phyloP scores from a whole-genome alignment of 805 yeast species.

The Candida germanica region DNA sequence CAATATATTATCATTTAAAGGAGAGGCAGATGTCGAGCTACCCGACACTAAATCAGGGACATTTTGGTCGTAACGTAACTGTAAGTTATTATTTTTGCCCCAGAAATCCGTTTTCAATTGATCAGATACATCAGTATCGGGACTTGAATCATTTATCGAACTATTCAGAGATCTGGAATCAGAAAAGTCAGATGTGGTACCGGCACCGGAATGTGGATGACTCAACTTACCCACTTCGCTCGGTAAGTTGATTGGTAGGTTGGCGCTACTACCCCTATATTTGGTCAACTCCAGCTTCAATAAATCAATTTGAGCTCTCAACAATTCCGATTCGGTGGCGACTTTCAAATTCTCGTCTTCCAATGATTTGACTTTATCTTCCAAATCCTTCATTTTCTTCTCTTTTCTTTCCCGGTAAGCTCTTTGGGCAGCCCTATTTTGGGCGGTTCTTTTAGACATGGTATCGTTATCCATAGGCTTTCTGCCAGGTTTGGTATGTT shows the following conservation, averaged over 20 bases:
- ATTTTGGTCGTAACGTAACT: not conserved
- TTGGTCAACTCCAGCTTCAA: slow-evolving; percentile 68
- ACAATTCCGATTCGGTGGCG: slow-evolving; percentile 65
- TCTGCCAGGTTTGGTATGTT: slow-evolving; percentile 67
- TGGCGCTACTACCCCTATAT: slow-evolving; percentile 44
- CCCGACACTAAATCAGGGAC: slow-evolving; percentile 38
- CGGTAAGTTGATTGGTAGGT: slow-evolving; percentile 28
- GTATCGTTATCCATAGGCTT: slow-evolving; percentile 79
- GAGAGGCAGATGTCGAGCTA: slow-evolving; percentile 32
- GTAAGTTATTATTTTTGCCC: slow-evolving; percentile 5
- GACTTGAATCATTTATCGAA: slow-evolving; percentile 14
- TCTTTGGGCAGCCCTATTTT: slow-evolving; percentile 97
- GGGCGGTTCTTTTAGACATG: slow-evolving; percentile 88
- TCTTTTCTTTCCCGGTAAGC: slow-evolving; percentile 96
- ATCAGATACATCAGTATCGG: slow-evolving; percentile 14
- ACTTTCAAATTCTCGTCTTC: slow-evolving; percentile 72
- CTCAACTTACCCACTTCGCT: slow-evolving; percentile 26
- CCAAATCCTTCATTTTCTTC: slow-evolving; percentile 78
- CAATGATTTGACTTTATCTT: slow-evolving; percentile 66
- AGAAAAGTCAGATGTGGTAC: slow-evolving; percentile 6
- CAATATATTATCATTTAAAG: slow-evolving; percentile 34
- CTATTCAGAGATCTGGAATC: slow-evolving; percentile 13
- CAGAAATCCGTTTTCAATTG: slow-evolving; percentile 9
- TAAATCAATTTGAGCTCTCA: slow-evolving; percentile 72
- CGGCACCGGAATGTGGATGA: slow-evolving; percentile 1